Evolutionary conservation across 441 rosid genomes (phyloP).

Genomic region (Flueggea neowawraea): DNA sequence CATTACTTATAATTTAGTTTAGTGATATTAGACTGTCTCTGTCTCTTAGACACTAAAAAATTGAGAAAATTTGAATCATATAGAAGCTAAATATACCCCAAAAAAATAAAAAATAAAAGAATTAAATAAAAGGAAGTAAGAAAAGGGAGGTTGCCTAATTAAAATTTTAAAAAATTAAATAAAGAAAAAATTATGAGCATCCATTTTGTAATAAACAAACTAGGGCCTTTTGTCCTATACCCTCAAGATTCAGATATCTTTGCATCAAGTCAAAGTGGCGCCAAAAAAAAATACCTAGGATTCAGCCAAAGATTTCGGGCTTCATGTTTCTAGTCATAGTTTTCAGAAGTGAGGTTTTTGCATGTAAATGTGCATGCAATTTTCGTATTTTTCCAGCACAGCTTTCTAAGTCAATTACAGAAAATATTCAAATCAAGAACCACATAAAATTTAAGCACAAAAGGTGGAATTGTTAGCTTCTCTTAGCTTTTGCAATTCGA

Average conservation of each 20-base stretch:
- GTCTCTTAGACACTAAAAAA: no score
- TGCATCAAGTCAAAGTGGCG: slow-evolving; percentile 6
- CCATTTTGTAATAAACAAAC: background rate
- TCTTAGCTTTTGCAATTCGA: background rate
- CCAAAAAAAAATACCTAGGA: background rate
- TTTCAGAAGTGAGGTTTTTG: background rate
- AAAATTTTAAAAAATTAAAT: no score
- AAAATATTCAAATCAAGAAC: background rate
- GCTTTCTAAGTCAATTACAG: background rate
- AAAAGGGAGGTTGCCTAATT: no score
- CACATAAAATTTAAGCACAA: background rate
- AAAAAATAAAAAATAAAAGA: no score
- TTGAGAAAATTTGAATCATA: no score
- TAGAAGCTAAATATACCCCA: no score
- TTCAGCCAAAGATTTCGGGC: slow-evolving; percentile 1
- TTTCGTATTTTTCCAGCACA: background rate
- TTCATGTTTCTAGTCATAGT: background rate
- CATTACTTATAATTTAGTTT: no score
- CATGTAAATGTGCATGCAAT: slow-evolving; percentile 13
- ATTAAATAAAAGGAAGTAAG: no score
- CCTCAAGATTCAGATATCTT: slow-evolving; percentile 5
- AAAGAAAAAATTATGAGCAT: no score
- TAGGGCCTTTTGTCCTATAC: no score
- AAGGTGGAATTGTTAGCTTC: background rate
- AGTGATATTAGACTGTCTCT: no score